Conservation (phyloP, 495 filamentous ascomycete genomes). For the Xylaria flabelliformis region DNA sequence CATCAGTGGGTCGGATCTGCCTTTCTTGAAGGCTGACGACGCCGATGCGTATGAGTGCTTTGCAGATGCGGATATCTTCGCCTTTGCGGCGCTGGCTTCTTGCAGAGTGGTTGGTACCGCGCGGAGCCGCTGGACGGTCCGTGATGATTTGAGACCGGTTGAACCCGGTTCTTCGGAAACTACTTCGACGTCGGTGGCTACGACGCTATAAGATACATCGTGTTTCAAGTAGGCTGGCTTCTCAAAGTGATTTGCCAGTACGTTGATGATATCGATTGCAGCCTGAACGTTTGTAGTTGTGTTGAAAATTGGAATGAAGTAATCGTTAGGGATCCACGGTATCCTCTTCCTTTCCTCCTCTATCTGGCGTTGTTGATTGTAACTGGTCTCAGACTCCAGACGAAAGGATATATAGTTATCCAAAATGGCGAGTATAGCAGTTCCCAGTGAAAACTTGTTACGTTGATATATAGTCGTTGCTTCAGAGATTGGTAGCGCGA, state of each 20-base stretch:
- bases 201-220: constrained; percentile 36
- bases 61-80: constrained; percentile 26
- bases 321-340: constrained; percentile 34
- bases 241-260: constrained; percentile 35
- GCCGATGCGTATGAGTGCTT: constrained; percentile 38
- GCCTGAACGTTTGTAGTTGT: constrained; percentile 23
- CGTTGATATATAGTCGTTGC: constrained; percentile 34
- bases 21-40: constrained; percentile 42
- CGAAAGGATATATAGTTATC: constrained; percentile 34
- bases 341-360: constrained; percentile 23
- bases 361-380: constrained; percentile 6
- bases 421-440: constrained; percentile 35
- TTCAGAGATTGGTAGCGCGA: constrained; percentile 32
- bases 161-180: constrained; percentile 12
- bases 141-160: background rate
- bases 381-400: background rate
- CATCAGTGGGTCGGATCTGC: constrained; percentile 45
- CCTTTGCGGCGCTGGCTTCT: constrained; percentile 20
- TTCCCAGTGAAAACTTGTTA: constrained; percentile 32
- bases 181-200: constrained; percentile 29
- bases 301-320: constrained; percentile 31
- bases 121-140: constrained; percentile 1
- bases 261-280: constrained; percentile 32
- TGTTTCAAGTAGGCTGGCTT: constrained; percentile 38
- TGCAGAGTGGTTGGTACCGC: constrained; percentile 21